Base-by-base conservation (phyloP, 108 stramenopile genomes). In the Cyclotella choctawhatcheeana region DNA sequence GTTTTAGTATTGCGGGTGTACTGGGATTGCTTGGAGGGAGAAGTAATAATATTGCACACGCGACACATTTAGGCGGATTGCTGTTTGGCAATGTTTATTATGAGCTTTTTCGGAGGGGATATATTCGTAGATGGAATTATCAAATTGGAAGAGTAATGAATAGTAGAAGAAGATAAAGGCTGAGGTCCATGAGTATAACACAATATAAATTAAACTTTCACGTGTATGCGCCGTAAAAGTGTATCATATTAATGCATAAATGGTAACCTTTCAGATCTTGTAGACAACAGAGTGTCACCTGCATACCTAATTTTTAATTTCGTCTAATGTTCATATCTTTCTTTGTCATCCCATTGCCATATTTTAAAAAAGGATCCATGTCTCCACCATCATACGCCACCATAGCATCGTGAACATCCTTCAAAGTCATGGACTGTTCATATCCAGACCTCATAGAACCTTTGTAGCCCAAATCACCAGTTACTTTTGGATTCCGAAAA, bases 51-150 rank as follows among this genome's bases (percentile, higher is more conserved):
- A 82, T 86, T 22, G 88, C 90, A 0, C 93, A 94, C 74, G 58
- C 83, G 32, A 81, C 85, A 1, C 93, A 94, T 86, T 67, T 94
- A 64, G 90, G 87, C 12, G 93, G 93, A 44, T 50, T 94, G 27
- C 3, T 89, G 35, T 94, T 85, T 76, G 93, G 93, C 14, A 44
- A 79, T 16, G 51, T 73, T 34, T 89, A 86, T 66, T 86, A 86
- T 51, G 87, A 89, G 71, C 16, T 77, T 13, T 85, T 85, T 69
- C 30, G 77, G 25, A 68, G 85, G 17, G 82, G 82, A 1, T 74
- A 48, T 35, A 37, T 76, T 10, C 54, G 59, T 21, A 69, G 21
- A 45, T 71, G 52, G 56, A 71, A 48, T 24, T 64, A 67, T 40
- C 27, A 58, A 50, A 5, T 31, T 27, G 55, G 33, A 54, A 73